Percentiles rank a stretch among this genome's conserved stretches.
Conservation (phyloP, 164 flowering plant species). For the Buxus sempervirens region DNA sequence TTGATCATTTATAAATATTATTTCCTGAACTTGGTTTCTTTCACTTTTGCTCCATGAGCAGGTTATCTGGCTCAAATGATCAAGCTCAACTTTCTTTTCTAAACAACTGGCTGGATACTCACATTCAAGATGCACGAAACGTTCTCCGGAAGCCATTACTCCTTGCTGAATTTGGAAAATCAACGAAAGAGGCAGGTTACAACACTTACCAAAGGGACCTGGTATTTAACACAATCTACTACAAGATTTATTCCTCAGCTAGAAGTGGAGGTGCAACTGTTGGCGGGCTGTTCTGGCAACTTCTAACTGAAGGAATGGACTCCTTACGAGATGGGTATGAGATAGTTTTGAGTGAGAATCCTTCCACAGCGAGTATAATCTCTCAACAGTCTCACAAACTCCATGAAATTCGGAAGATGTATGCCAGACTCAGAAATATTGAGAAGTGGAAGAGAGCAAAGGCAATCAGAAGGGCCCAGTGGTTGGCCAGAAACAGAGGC, state of each 20-base stretch:
- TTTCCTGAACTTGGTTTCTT: not conserved
- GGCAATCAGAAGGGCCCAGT: constrained; percentile 30
- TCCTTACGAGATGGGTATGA: constrained; percentile 69
- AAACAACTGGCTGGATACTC: constrained; percentile 54
- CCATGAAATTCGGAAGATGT: constrained; percentile 34
- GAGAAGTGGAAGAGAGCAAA: constrained; percentile 38
- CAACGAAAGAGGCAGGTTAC: constrained; percentile 45
- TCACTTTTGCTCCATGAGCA: constrained; percentile 17
- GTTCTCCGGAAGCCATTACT: constrained; percentile 58
- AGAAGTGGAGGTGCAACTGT: constrained; percentile 62
- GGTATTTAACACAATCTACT: constrained; percentile 43
- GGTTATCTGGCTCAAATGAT: constrained; percentile 45
- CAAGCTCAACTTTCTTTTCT: constrained; percentile 56
- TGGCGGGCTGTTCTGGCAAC: constrained; percentile 84
- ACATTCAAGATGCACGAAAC: constrained; percentile 59
- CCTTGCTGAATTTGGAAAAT: constrained; percentile 72
- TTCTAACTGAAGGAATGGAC: constrained; percentile 67
- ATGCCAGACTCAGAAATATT: constrained; percentile 34
- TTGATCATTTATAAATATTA: too few relatives aligned
- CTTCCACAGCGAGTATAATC: constrained; percentile 51
- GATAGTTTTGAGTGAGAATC: constrained; percentile 51
- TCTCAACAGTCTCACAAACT: constrained; percentile 58
- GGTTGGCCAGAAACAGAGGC: constrained; percentile 23
- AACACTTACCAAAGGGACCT: constrained; percentile 41
- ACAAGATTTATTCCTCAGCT: constrained; percentile 59